Conservation (phyloP, 2,329 filamentous ascomycete species). For the Talaromyces amestolkiae region DNA sequence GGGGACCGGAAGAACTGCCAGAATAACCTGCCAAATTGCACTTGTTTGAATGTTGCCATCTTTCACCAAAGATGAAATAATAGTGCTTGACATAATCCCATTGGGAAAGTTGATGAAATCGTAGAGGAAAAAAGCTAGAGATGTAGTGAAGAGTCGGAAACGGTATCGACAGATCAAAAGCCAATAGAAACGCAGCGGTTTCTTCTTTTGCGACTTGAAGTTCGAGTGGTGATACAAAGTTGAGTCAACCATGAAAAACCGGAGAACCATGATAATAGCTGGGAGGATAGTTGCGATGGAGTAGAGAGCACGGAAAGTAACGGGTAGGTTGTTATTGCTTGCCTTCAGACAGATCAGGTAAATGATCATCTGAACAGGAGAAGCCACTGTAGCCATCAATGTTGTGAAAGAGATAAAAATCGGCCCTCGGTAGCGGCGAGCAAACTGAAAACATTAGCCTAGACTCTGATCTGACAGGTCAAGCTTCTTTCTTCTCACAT, state of each 20-base stretch:
- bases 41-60: conserved; percentile 34
- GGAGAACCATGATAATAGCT: not conserved
- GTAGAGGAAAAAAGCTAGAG: conserved; percentile 38
- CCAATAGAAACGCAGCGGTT: not conserved
- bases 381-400: conserved; percentile 35
- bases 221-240: not conserved
- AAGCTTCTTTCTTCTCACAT: conserved; percentile 21
- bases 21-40: conserved; percentile 37
- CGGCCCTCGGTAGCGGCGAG: conserved; percentile 31
- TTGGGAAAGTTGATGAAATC: conserved; percentile 42
- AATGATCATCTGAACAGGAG: conserved; percentile 36
- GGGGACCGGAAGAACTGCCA: conserved; percentile 34
- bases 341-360: conserved; percentile 37
- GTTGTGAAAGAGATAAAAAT: conserved; percentile 38
- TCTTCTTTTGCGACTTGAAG: not conserved
- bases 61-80: conserved; percentile 34
- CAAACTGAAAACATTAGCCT: conserved; percentile 22
- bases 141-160: not conserved
- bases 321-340: conserved; percentile 34
- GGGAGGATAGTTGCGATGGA: not conserved
- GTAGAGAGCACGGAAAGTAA: conserved; percentile 29
- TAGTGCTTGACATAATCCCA: conserved; percentile 36
- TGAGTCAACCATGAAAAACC: not conserved
- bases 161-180: not conserved
- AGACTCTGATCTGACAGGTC: not conserved